phyloP scores from a whole-genome alignment of 768 basidiomycete species.

The Sporobolomyces roseus region DNA sequence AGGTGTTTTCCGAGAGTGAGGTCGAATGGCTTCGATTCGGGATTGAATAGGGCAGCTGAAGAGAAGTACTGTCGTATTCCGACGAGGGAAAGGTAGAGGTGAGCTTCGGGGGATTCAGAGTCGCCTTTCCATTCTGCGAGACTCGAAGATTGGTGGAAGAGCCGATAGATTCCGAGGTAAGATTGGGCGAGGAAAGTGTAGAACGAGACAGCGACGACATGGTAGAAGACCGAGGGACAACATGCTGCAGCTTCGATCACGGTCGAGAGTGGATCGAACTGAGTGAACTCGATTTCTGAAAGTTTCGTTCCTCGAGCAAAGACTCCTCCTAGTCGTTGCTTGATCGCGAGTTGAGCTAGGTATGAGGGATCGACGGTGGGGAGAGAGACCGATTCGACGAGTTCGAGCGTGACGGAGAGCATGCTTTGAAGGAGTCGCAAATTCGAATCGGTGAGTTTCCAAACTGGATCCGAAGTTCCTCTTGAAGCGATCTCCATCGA shows the following conservation, averaged over 20 bases:
- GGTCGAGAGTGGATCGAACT: slow-evolving; percentile 75
- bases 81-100: slow-evolving; percentile 56
- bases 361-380: neutral
- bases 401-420: slow-evolving; percentile 63
- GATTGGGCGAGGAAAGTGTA: slow-evolving; percentile 84
- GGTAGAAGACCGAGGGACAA: slow-evolving; percentile 79
- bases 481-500: slow-evolving; percentile 75
- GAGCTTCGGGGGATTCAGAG: neutral
- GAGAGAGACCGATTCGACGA: slow-evolving; percentile 51
- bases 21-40: neutral
- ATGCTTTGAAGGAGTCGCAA: slow-evolving; percentile 72
- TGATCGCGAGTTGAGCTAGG: slow-evolving; percentile 20
- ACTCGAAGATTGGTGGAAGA: slow-evolving; percentile 63
- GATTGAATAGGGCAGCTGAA: slow-evolving; percentile 1
- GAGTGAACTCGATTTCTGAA: slow-evolving; percentile 11
- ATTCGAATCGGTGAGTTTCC: slow-evolving; percentile 66
- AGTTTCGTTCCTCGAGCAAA: slow-evolving; percentile 21
- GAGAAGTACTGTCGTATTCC: slow-evolving; percentile 55
- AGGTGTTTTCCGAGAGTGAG: slow-evolving; percentile 60
- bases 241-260: slow-evolving; percentile 86
- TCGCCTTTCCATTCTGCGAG: slow-evolving; percentile 7
- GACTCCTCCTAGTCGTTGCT: slow-evolving; percentile 29
- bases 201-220: slow-evolving; percentile 82
- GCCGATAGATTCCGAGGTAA: slow-evolving; percentile 77
- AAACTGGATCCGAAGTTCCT: slow-evolving; percentile 53